Conservation (phyloP, 2,329 filamentous ascomycete genomes). For the Alternaria sp. region DNA sequence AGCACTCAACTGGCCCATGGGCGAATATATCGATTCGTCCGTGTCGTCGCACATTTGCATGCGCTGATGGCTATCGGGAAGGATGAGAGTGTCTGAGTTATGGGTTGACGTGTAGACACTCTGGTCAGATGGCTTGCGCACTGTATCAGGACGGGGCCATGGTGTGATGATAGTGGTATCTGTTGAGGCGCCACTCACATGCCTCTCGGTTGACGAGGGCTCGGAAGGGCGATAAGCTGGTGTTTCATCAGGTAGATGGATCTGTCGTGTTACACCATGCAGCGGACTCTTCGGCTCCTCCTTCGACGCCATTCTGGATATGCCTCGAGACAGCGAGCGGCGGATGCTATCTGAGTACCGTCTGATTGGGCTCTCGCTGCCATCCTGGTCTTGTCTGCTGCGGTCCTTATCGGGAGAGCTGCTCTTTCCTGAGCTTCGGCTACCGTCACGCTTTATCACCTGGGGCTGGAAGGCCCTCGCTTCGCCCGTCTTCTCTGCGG, state of each 20-base stretch:
- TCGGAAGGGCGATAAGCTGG: background rate
- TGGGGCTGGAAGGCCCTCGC: slow-evolving; percentile 12
- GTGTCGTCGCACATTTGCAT: background rate
- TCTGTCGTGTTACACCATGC: slow-evolving; percentile 29
- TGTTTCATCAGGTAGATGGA: slow-evolving; percentile 16
- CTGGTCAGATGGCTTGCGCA: slow-evolving; percentile 16
- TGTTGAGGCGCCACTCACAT: background rate
- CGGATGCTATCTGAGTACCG: slow-evolving; percentile 25
- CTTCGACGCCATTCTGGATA: slow-evolving; percentile 8
- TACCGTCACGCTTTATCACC: background rate
- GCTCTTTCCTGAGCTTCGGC: background rate
- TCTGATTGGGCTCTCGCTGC: slow-evolving; percentile 25
- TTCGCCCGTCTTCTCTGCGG: slow-evolving; percentile 9
- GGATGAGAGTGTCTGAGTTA: slow-evolving; percentile 21
- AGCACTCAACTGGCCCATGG: slow-evolving; percentile 25
- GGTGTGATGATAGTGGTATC: slow-evolving; percentile 5
- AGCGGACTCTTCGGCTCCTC: slow-evolving; percentile 28
- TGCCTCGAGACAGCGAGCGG: slow-evolving; percentile 21
- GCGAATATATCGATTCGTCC: slow-evolving; percentile 14
- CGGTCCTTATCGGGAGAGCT: background rate
- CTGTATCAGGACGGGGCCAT: slow-evolving; percentile 10
- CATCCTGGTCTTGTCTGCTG: background rate
- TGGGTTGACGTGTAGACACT: slow-evolving; percentile 23
- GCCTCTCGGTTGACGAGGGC: background rate
- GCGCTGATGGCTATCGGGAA: background rate